Evolutionary conservation across 1,139 yeast genomes (phyloP).

Genomic region (Diutina pseudorugosa): DNA sequence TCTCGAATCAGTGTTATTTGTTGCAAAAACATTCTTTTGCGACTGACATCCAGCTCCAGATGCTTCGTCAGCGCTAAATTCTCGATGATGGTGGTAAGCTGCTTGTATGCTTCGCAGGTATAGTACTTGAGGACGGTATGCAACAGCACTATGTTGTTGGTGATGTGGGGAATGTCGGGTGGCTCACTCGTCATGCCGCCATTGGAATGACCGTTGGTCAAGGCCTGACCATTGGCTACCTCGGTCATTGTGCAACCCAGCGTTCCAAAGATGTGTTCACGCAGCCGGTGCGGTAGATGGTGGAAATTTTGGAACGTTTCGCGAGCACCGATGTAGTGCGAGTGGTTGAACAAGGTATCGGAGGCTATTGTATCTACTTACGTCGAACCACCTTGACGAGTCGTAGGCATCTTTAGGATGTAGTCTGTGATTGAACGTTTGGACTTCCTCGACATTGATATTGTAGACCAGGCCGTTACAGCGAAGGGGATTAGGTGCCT

Average conservation of each 20-base stretch:
- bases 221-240: conserved; percentile 1
- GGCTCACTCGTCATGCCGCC: conserved; percentile 6
- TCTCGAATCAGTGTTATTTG: conserved; percentile 62
- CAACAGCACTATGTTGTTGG: conserved; percentile 58
- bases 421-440: too few species aligned
- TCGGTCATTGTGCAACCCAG: conserved; percentile 1
- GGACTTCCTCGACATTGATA: too few species aligned
- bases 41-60: conserved; percentile 40
- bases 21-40: conserved; percentile 59
- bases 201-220: conserved; percentile 1
- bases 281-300: not conserved
- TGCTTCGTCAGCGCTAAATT: conserved; percentile 28
- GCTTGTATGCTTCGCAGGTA: conserved; percentile 53
- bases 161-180: conserved; percentile 61
- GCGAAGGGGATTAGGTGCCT: too few species aligned
- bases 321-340: not conserved
- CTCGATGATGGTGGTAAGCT: conserved; percentile 49
- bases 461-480: too few species aligned
- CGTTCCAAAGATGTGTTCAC: not conserved
- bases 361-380: not conserved
- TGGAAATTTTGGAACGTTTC: not conserved
- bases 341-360: not conserved
- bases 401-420: too few species aligned
- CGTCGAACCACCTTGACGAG: too few species aligned
- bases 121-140: conserved; percentile 46